These are phyloP conservation scores for Trichoderma reesei DNA, from an alignment of 495 filamentous ascomycete species.

Conservation along the genomic window DNA sequence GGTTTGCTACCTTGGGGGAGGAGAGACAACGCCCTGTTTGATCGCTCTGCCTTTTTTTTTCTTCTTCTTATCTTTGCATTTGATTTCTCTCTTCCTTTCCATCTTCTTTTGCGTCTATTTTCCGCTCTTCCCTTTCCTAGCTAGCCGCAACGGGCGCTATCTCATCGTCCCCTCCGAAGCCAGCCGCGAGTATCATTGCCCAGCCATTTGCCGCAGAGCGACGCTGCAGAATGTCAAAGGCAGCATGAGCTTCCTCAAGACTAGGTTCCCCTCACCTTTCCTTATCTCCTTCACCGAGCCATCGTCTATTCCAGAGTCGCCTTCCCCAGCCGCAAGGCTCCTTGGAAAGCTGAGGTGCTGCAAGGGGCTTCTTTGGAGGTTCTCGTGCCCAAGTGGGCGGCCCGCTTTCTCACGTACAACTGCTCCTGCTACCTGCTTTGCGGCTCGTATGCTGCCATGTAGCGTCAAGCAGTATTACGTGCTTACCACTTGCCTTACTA, in stretches of 20 bases:
- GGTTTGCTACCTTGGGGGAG: background rate
- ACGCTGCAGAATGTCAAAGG: slow-evolving; percentile 6
- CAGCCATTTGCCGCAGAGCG: background rate
- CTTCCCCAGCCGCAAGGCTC: background rate
- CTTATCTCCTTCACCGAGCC: background rate
- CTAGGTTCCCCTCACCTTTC: slow-evolving; percentile 6
- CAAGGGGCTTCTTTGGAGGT: background rate
- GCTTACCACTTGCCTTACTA: background rate
- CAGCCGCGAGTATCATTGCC: background rate
- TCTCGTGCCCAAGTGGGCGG: slow-evolving; percentile 3
- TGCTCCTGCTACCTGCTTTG: background rate
- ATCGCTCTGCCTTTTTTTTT: background rate
- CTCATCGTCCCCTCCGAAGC: background rate
- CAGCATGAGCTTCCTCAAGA: slow-evolving; percentile 13
- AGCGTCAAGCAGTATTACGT: background rate
- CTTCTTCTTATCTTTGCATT: background rate
- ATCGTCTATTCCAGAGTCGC: background rate
- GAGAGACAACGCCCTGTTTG: background rate
- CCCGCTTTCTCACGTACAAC: background rate
- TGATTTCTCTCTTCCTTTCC: background rate
- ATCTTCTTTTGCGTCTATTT: background rate
- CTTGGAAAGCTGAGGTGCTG: background rate
- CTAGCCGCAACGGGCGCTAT: background rate
- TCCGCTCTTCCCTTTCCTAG: background rate
- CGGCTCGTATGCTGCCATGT: background rate